Conservation (phyloP, 1,284 basidiomycete genomes). For the Fistulina hepatica region DNA sequence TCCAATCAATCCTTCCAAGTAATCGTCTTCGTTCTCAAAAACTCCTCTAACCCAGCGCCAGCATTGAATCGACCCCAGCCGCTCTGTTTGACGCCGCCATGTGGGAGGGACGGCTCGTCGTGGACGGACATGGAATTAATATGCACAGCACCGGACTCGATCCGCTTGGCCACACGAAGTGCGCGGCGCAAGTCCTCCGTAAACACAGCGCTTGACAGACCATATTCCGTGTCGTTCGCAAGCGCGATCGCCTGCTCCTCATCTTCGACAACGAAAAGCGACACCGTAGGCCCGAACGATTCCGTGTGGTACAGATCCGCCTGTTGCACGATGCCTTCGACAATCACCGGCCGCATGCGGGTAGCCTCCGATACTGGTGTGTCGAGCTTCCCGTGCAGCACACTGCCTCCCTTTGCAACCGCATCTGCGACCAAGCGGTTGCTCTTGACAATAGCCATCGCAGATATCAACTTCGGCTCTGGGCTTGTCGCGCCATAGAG, state of each 20-base stretch:
- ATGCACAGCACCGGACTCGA: slow-evolving; percentile 12
- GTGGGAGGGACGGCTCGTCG: slow-evolving; percentile 12
- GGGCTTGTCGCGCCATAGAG: too few species aligned
- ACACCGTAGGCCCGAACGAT: slow-evolving; percentile 25
- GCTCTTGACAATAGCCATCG: too few species aligned
- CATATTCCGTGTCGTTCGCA: slow-evolving; percentile 34
- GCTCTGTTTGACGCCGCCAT: slow-evolving; percentile 11
- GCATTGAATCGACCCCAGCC: slow-evolving; percentile 14
- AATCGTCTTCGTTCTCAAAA: slow-evolving; percentile 11
- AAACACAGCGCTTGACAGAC: slow-evolving; percentile 33
- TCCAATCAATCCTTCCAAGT: slow-evolving; percentile 10
- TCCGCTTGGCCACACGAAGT: slow-evolving; percentile 9
- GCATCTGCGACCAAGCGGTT: slow-evolving; percentile 38
- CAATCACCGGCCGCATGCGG: slow-evolving; percentile 9
- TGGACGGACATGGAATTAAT: slow-evolving; percentile 13
- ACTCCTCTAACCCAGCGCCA: slow-evolving; percentile 10
- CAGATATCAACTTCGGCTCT: too few species aligned
- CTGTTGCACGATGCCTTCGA: slow-evolving; percentile 11
- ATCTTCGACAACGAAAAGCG: slow-evolving; percentile 26
- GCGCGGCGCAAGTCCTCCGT: slow-evolving; percentile 23
- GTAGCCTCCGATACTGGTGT: slow-evolving; percentile 8
- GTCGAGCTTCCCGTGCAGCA: slow-evolving; percentile 27
- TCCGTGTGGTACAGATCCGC: slow-evolving; percentile 10
- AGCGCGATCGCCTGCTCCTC: slow-evolving; percentile 29
- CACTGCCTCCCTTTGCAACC: slow-evolving; percentile 29